Evolutionary conservation across 768 basidiomycete species (phyloP).

Genomic region (Gyrodon lividus): DNA sequence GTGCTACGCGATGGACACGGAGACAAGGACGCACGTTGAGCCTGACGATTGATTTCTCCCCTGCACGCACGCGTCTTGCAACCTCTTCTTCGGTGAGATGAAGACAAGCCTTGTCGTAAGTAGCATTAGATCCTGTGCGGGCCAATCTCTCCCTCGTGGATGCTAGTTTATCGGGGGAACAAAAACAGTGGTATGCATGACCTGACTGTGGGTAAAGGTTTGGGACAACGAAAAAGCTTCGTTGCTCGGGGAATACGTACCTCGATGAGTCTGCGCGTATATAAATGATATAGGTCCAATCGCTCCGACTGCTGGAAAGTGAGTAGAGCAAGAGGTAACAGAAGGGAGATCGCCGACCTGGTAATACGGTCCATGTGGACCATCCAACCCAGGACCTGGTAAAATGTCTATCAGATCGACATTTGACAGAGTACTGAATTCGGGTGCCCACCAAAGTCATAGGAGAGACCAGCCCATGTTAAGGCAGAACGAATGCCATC

Average conservation of each 20-base stretch:
- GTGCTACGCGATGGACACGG: neutral
- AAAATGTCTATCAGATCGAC: conserved; percentile 4
- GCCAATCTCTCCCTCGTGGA: conserved; percentile 69
- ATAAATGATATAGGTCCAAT: conserved; percentile 75
- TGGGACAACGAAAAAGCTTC: neutral
- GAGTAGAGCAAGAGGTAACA: neutral
- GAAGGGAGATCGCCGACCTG: conserved; percentile 50
- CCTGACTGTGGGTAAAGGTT: conserved; percentile 53
- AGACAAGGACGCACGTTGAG: conserved; percentile 65
- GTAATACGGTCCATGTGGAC: conserved; percentile 81
- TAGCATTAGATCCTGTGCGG: conserved; percentile 67
- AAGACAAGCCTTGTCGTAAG: conserved; percentile 88
- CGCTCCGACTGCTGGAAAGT: conserved; percentile 72
- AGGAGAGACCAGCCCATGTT: conserved; percentile 88
- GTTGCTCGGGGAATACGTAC: conserved; percentile 39
- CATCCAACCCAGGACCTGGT: conserved; percentile 74
- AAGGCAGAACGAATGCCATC: conserved; percentile 75
- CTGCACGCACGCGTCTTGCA: conserved; percentile 65
- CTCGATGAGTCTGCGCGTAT: conserved; percentile 72
- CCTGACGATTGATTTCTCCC: conserved; percentile 80
- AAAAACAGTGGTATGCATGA: conserved; percentile 95
- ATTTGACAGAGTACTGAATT: neutral
- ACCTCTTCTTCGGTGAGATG: conserved; percentile 87
- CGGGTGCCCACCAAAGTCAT: conserved; percentile 74
- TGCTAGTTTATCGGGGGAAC: conserved; percentile 68